Percentiles rank a stretch among this genome's conserved stretches.
Evolutionary conservation across 2,329 filamentous ascomycete species (phyloP).

Genomic region (Diaporthe humulicola): DNA sequence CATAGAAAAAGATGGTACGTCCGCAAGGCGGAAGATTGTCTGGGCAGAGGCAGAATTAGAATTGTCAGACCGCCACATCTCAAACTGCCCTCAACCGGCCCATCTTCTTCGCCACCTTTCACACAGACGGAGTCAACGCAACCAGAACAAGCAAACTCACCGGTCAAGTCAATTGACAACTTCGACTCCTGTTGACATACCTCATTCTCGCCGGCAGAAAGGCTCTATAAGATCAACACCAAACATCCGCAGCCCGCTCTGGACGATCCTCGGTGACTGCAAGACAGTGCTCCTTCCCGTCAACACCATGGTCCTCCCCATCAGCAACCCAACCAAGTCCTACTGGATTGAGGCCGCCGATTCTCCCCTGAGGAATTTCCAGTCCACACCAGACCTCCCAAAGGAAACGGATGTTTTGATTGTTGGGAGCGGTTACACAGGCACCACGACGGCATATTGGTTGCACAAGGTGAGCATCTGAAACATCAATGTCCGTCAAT

Average conservation of each 20-base stretch:
- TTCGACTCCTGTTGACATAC: not conserved
- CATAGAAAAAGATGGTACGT: slow-evolving; percentile 17
- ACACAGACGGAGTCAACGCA: not conserved
- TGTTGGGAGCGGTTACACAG: slow-evolving; percentile 45
- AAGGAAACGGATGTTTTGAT: slow-evolving; percentile 43
- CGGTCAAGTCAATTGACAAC: not conserved
- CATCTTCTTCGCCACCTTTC: not conserved
- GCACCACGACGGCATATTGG: slow-evolving; percentile 47
- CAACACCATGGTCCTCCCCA: slow-evolving; percentile 40
- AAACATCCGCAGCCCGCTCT: not conserved
- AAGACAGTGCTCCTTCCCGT: not conserved
- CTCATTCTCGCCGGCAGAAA: not conserved
- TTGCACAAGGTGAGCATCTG: slow-evolving; percentile 41
- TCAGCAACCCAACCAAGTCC: slow-evolving; percentile 39
- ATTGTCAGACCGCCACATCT: slow-evolving; percentile 22
- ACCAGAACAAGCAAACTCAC: not conserved
- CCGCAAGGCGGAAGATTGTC: slow-evolving; percentile 12
- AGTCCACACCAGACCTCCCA: slow-evolving; percentile 39
- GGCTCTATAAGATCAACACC: not conserved
- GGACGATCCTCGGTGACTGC: not conserved
- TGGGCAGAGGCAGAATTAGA: slow-evolving; percentile 19
- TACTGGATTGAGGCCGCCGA: slow-evolving; percentile 42
- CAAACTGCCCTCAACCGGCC: not conserved
- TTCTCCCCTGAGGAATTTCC: slow-evolving; percentile 36
- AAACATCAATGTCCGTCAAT: not conserved